A percentile compares a stretch with the other conserved stretches of the same genome.
Conservation (phyloP, 73 alveolate species). For the Symbiodinium natans region DNA sequence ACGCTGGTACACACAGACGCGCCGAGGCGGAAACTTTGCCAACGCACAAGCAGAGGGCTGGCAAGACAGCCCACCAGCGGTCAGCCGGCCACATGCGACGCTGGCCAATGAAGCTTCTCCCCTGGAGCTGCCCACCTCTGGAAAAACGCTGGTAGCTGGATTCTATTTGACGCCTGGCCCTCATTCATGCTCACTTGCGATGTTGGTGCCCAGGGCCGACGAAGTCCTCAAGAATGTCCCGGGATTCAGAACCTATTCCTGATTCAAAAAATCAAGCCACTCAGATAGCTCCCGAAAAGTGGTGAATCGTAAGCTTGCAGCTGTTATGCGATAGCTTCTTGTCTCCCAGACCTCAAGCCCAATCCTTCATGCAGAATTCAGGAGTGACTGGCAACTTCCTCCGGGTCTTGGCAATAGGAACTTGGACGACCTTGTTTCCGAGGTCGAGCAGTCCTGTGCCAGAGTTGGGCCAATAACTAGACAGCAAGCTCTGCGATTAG, state of each 20-base stretch:
- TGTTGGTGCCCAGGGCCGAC: no score
- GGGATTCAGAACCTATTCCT: no score
- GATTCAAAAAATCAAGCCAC: no score
- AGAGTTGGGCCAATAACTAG: conserved; percentile 32
- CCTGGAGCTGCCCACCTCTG: background rate
- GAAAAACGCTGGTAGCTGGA: conserved; percentile 48
- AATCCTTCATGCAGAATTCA: background rate
- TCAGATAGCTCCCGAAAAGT: no score
- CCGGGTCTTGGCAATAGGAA: conserved; percentile 82
- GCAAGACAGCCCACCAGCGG: background rate
- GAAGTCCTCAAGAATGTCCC: no score
- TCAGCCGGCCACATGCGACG: background rate
- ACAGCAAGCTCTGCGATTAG: conserved; percentile 76
- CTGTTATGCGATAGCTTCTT: no score
- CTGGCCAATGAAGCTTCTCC: background rate
- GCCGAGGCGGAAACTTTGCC: background rate
- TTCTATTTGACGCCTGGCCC: conserved; percentile 72
- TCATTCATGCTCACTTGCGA: no score
- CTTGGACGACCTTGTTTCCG: conserved; percentile 44
- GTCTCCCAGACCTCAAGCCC: no score
- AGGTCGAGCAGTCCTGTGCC: conserved; percentile 48
- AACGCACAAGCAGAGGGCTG: no score
- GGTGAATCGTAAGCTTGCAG: no score
- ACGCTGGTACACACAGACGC: no score
- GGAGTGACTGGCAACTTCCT: conserved; percentile 89